Evolutionary conservation across 2,329 filamentous ascomycete genomes (phyloP).

Genomic region (Ilyonectria destructans): DNA sequence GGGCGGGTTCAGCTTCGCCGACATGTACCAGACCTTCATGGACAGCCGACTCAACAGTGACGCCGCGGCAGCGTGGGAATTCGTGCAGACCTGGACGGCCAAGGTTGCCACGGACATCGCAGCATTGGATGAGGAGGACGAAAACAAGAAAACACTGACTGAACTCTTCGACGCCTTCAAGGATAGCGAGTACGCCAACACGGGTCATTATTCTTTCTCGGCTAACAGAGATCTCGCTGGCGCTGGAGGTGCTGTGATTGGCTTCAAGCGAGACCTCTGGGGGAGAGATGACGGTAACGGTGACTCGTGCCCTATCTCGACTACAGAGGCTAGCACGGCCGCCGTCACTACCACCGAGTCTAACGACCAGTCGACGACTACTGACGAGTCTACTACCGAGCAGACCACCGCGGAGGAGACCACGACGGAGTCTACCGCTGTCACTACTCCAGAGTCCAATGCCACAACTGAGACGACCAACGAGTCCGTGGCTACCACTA

Average conservation of each 20-base stretch:
- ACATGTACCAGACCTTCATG: constrained; percentile 23
- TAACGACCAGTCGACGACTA: background rate
- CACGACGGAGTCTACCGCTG: background rate
- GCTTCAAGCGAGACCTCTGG: constrained; percentile 16
- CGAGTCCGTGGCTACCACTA: background rate
- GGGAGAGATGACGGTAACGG: constrained; percentile 9
- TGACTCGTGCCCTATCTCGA: constrained; percentile 15
- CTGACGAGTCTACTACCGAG: background rate
- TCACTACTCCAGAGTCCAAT: background rate
- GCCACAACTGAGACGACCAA: background rate
- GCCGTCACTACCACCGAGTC: background rate
- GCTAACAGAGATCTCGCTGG: constrained; percentile 23
- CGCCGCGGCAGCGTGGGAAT: constrained; percentile 15
- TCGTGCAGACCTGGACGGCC: constrained; percentile 21
- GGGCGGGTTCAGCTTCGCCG: constrained; percentile 17
- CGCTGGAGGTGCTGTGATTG: background rate
- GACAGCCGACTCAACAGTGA: background rate
- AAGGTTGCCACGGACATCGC: background rate
- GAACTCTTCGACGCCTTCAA: constrained; percentile 10
- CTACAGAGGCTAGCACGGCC: background rate
- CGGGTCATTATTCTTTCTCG: constrained; percentile 11
- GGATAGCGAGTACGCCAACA: background rate
- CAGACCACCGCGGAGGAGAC: background rate
- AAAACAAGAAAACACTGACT: background rate
- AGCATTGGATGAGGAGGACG: constrained; percentile 2